Evolutionary conservation across 106 monocot species (phyloP).

Genomic region (Dendrobium officinale): DNA sequence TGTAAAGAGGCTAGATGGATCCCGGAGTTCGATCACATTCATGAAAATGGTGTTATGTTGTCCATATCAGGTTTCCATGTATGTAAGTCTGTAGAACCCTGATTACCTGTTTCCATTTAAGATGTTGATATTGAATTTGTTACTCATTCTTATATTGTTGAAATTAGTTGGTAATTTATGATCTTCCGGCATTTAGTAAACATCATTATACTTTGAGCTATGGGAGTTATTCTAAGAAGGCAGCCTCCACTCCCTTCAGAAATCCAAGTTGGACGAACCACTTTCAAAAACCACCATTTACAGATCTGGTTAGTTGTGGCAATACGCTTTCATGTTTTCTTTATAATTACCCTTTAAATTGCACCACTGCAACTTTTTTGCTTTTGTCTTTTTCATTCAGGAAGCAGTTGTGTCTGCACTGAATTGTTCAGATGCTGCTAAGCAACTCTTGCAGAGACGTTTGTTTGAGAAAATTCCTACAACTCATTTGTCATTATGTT

Average conservation of each 20-base stretch:
- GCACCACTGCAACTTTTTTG: neutral
- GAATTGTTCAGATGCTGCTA: constrained; percentile 62
- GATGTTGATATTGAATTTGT: constrained; percentile 3
- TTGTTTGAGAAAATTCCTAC: constrained; percentile 11
- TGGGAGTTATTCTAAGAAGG: constrained; percentile 34
- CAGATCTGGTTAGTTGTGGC: constrained; percentile 49
- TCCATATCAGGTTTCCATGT: constrained; percentile 55
- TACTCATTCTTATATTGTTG: constrained; percentile 11
- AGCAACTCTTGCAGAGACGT: constrained; percentile 15
- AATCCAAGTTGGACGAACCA: constrained; percentile 57
- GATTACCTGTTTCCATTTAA: neutral
- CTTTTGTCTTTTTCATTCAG: constrained; percentile 15
- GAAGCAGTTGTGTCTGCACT: constrained; percentile 49
- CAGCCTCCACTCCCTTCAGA: constrained; percentile 11
- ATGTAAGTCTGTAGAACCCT: constrained; percentile 59
- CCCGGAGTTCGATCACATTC: constrained; percentile 62
- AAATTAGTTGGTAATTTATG: constrained; percentile 62
- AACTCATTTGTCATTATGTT: constrained; percentile 3
- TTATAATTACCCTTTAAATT: neutral
- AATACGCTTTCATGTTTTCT: neutral
- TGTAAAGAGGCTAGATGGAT: constrained; percentile 25
- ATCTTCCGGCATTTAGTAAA: constrained; percentile 39
- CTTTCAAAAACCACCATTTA: constrained; percentile 25
- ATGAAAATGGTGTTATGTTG: constrained; percentile 28
- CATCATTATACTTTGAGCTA: constrained; percentile 58